Evolutionary conservation across 78 protist genomes (phyloP), one percentile per base, ranked within the genome.

Genomic region (Tieghemostelium lacteum): DNA sequence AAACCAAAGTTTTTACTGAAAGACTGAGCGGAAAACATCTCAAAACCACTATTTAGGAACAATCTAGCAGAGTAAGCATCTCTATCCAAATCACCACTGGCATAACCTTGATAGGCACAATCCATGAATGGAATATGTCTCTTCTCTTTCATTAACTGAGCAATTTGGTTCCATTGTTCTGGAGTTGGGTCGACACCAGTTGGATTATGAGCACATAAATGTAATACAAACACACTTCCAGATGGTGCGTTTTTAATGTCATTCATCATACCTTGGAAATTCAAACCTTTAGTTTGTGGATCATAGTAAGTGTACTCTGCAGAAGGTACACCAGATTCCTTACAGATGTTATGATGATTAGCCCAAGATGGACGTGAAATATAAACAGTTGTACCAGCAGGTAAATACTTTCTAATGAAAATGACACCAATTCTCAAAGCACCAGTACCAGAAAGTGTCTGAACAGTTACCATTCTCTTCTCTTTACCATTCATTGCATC

Each of bases 181-280:
- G 10, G 22, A 28, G 97, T 88, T 57, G 98, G 99, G 94, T 99
- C 99, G 31, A 94, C 97, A 63, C 99, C 99, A 12, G 99, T 98
- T 49, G 99, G 99, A 94, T 99, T 99, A 92, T 99, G 99, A 5
- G 99, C 99, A 88, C 99, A 97, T 26, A 98, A 97, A 60, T 99
- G 99, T 49, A 99, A 58, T 50, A 98, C 37, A 29, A 98, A 42
- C 45, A 95, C 76, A 5, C 94, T 65, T 0, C 96, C 97, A 20
- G 60, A 86, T 31, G 92, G 95, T 24, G 95, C 95, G 14, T 74
- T 60, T 10, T 55, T 8, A 62, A 91, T 77, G 64, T 96, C 98
- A 34, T 65, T 97, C 17, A 91, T 10, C 97, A 98, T 87, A 26
- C 97, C 98, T 7, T 71, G 89, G 31, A 96, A 86, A 77, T 97